Base-by-base conservation (phyloP, 2,329 filamentous ascomycete genomes). In the Colletotrichum sp. region DNA sequence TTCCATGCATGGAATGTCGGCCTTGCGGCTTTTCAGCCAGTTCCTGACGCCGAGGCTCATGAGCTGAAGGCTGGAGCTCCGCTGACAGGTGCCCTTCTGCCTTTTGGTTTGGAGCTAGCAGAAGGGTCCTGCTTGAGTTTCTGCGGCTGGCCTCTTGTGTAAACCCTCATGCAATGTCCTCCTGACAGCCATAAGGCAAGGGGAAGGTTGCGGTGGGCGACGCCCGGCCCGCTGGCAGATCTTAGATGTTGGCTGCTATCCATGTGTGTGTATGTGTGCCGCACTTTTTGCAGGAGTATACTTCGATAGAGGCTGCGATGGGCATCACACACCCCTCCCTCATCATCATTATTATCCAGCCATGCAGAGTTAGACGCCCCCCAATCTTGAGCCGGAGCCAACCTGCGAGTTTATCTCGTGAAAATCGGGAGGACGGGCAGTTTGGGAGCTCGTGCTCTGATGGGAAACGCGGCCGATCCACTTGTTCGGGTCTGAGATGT, bases 401-500 rank as follows among this genome's bases (percentile, higher is more conserved):
- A 18, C n/a, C n/a, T 63, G 34, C 34, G 24, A 30, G 66, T 32
- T 24, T 34, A 69, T 44, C 66, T 24, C 15, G 59, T 71, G 32
- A 65, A 49, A 44, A 49, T 36, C 13, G 18, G 10, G 28, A 63
- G 30, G 55, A 57, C n/a, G 24, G 30, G 63, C 21, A 65, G 52
- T 44, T 32, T 49, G 57, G 65, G 13, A 59, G 44, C 44, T 69
- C 34, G 59, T 65, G 64, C 70, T 60, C 44, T 32, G 55, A 64
- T 64, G 64, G 64, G 64, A 69, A 73, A 76, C 64, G 64, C 34
- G 64, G 64, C 28, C 39, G 73, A 73, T 76, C 73, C 73, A 76
- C 73, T 64, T 65, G 64, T 49, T 65, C 73, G 70, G 70, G 73
- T 76, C 73, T 73, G 73, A 76, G 70, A 76, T 76, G 70, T 59